Evolutionary conservation across 805 yeast genomes (phyloP).

Genomic region (Spathaspora sp.): DNA sequence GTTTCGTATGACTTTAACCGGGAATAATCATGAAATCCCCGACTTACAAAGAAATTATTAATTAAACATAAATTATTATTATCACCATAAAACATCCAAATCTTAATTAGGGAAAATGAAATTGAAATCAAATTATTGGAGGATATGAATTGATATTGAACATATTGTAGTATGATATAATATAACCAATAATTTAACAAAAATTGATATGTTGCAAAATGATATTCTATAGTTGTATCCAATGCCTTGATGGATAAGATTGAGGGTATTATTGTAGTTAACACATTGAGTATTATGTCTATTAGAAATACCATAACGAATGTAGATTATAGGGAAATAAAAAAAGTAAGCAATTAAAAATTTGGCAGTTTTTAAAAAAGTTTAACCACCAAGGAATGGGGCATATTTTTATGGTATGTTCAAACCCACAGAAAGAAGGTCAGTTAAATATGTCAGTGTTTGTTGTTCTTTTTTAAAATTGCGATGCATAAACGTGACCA

Average conservation of each 20-base stretch:
- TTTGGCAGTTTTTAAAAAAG: too few relatives aligned
- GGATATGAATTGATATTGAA: not conserved
- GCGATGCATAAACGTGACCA: not conserved
- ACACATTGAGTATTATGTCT: slow-evolving; percentile 3
- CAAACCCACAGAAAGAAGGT: not conserved
- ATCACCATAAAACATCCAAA: slow-evolving; percentile 8
- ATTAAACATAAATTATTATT: slow-evolving; percentile 2
- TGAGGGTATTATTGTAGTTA: slow-evolving; percentile 8
- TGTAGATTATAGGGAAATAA: not conserved
- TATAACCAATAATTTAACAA: slow-evolving; percentile 11
- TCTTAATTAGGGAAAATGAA: not conserved
- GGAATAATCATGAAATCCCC: not conserved
- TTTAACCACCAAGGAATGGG: not conserved
- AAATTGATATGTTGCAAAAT: slow-evolving; percentile 6
- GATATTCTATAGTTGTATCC: slow-evolving; percentile 5
- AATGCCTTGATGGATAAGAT: slow-evolving; percentile 8
- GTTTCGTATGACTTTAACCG: slow-evolving; percentile 1
- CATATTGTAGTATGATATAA: slow-evolving; percentile 3
- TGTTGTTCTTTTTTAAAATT: too few relatives aligned
- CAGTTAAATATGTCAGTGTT: not conserved
- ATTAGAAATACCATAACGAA: slow-evolving; percentile 4
- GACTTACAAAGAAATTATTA: not conserved
- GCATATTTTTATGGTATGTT: not conserved
- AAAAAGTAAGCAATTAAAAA: not conserved
- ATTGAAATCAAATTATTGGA: not conserved